Conservation (phyloP, 1,284 basidiomycete genomes). For the Apiotrichum sp. region DNA sequence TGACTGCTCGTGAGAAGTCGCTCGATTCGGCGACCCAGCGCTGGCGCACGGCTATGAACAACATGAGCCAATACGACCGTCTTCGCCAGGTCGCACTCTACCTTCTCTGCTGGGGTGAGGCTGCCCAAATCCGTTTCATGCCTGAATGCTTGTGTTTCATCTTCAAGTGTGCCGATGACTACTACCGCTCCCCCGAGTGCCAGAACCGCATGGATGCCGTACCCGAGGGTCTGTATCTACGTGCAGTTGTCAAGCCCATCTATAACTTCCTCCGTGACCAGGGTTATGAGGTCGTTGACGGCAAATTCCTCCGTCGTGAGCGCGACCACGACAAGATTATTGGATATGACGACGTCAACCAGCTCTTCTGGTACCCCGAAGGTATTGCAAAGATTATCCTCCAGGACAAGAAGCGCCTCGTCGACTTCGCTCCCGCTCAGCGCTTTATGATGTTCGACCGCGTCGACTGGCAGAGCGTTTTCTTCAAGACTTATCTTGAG, state of each 20-base stretch:
- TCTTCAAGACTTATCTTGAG: conserved; percentile 97
- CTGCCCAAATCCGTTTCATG: conserved; percentile 95
- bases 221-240: conserved; percentile 89
- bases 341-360: conserved; percentile 98
- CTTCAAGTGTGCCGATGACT: conserved; percentile 99
- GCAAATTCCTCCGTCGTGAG: conserved; percentile 89
- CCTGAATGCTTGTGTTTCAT: conserved; percentile 98
- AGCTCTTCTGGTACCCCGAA: conserved; percentile 99
- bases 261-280: conserved; percentile 97
- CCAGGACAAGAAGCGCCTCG: conserved; percentile 82
- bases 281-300: conserved; percentile 94
- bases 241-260: conserved; percentile 87
- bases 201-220: conserved; percentile 90
- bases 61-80: conserved; percentile 97
- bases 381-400: conserved; percentile 89
- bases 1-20: conserved; percentile 65
- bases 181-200: conserved; percentile 98
- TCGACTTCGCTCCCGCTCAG: conserved; percentile 80
- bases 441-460: conserved; percentile 93
- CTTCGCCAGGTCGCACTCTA: conserved; percentile 94
- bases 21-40: conserved; percentile 79
- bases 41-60: conserved; percentile 97
- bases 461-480: conserved; percentile 87
- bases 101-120: conserved; percentile 96
- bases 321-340: conserved; percentile 91